A percentile compares a stretch with the other conserved stretches of the same genome.
Conservation (phyloP, 768 basidiomycete species). For the Tricholoma furcatifolium region DNA sequence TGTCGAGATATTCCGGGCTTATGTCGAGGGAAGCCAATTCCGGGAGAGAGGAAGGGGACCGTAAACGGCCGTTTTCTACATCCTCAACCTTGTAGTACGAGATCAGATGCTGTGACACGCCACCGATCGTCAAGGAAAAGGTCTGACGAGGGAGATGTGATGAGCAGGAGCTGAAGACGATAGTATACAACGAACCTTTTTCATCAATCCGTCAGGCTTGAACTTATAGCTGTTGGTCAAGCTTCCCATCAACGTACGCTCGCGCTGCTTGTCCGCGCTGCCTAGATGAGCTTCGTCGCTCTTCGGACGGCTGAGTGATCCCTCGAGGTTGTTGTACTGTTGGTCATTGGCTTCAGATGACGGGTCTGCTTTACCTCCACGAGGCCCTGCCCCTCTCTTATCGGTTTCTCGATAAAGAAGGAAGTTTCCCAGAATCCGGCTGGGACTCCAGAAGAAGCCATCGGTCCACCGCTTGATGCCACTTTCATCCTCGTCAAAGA, state of each 20-base stretch:
- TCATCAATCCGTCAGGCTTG: constrained; percentile 91
- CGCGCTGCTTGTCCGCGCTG: constrained; percentile 67
- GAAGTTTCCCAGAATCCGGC: constrained; percentile 91
- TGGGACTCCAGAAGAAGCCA: constrained; percentile 95
- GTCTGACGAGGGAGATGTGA: constrained; percentile 53
- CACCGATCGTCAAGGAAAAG: constrained; percentile 83
- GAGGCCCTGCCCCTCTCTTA: constrained; percentile 69
- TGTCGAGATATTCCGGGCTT: constrained; percentile 83
- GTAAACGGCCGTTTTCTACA: constrained; percentile 83
- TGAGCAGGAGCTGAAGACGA: constrained; percentile 1
- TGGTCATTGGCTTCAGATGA: constrained; percentile 37
- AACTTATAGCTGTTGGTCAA: constrained; percentile 93
- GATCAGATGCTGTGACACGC: constrained; percentile 88
- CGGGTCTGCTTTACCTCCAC: constrained; percentile 43
- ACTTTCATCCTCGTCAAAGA: constrained; percentile 96
- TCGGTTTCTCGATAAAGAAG: constrained; percentile 94
- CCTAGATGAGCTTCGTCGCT: constrained; percentile 41
- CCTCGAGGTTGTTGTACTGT: constrained; percentile 27
- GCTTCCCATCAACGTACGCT: constrained; percentile 84
- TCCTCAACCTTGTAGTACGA: constrained; percentile 95
- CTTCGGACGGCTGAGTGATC: constrained; percentile 65
- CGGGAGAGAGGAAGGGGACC: constrained; percentile 83
- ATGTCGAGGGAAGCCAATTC: constrained; percentile 88
- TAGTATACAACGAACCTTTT: constrained; percentile 68
- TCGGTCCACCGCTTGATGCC: constrained; percentile 99